These are phyloP conservation scores for Bimuria novae-zelandiae DNA, from an alignment of 2,329 filamentous ascomycete species.

Conservation along the genomic window DNA sequence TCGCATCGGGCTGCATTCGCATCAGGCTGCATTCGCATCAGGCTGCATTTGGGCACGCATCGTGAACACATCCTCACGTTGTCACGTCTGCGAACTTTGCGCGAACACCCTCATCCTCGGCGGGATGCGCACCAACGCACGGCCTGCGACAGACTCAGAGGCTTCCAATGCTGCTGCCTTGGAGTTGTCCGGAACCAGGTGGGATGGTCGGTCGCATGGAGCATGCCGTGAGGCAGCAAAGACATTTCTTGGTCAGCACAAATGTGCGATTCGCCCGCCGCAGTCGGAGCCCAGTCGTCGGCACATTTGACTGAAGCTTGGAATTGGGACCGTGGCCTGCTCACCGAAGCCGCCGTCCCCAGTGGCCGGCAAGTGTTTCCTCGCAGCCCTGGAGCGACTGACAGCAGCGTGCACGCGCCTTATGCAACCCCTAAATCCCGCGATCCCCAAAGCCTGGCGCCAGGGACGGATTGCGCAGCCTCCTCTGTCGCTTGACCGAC, in stretches of 20 bases:
- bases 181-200: slow-evolving; percentile 22
- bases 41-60: slow-evolving; percentile 5
- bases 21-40: slow-evolving; percentile 24
- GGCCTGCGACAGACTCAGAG: not conserved
- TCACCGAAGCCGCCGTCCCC: no score
- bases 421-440: no score
- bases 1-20: slow-evolving; percentile 21
- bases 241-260: slow-evolving; percentile 4
- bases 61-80: not conserved
- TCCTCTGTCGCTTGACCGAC: no score
- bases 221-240: slow-evolving; percentile 5
- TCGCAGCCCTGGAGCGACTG: no score
- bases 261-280: not conserved
- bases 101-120: slow-evolving; percentile 12
- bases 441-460: no score
- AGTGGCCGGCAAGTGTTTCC: no score
- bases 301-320: not conserved
- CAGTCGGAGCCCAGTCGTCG: not conserved
- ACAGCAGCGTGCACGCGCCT: no score
- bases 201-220: no score
- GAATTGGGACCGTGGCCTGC: no score
- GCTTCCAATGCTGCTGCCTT: not conserved
- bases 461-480: no score
- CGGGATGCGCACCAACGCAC: slow-evolving; percentile 1
- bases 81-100: slow-evolving; percentile 3